Base-by-base conservation (phyloP, 139 green algal genomes). In the Closterium sp. region DNA sequence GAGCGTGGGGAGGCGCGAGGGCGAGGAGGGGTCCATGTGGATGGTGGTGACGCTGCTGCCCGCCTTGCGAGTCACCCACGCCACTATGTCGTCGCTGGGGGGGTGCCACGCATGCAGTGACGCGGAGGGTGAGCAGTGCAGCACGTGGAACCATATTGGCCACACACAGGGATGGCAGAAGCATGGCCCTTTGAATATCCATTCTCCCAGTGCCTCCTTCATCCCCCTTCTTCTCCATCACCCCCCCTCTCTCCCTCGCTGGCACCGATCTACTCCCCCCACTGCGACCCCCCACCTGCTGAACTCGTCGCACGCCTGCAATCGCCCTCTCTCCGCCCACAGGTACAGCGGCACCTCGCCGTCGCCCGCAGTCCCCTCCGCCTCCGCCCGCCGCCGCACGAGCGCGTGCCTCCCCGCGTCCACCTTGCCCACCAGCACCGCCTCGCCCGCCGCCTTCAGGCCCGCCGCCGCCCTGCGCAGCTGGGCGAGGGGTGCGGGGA, bases 301-400 rank as follows among this genome's bases (percentile, higher is more conserved):
- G 55, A 76, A 76, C 55, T 76, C 55, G 16, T 76, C 55, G 55
- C 55, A 76, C 55, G 55, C 16, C 55, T 76, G 55, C 55, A 76
- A 19, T 16, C 55, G 55, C 0, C 55, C 55, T 19, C 25, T 76
- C 55, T 76, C 55, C 55, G 55, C 55, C 55, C 55, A 76, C 55
- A 76, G 16, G 55, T 28, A 76, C 55, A 76, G 55, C 55, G 55
- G 55, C 55, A 19, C 16, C 55, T 76, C 55, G 4, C 55, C 55
- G 55, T 76, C 55, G 55, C 86, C 43, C 0, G 93, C 93, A 90
- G 98, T 19, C 10, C 55, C 55, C 55, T 76, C 55, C 12, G 55
- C 55, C 0, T 28, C 55, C 12, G 55, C 55, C 55, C 4, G 23
- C 55, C 25, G 2, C 1, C 23, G 55, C 55, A 76, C 55, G 16